A percentile compares a stretch with the other conserved stretches of the same genome.
Evolutionary conservation across 139 green algal genomes (phyloP).

Genomic region (Raphidocelis subcapitata): DNA sequence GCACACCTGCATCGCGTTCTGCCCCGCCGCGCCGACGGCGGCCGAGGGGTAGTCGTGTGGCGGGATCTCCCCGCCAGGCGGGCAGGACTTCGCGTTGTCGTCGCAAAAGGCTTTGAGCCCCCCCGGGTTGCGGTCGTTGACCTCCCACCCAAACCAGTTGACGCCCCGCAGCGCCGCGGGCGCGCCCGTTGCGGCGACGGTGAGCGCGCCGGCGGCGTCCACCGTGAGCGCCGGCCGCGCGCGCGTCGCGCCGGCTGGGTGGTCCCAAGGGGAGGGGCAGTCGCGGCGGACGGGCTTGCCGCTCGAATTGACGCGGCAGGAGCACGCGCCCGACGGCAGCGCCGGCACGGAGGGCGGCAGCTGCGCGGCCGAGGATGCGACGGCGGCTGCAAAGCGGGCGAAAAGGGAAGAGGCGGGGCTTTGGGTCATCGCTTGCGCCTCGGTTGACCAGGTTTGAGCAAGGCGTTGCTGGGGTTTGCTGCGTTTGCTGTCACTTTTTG

Average conservation of each 20-base stretch:
- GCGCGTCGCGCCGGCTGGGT: not conserved
- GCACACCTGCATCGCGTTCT: not conserved
- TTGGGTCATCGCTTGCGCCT: not conserved
- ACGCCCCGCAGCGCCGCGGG: not conserved
- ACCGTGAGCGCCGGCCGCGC: not conserved
- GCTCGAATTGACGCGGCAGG: not conserved
- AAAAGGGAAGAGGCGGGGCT: not conserved
- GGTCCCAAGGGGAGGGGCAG: not conserved
- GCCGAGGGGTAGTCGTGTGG: not conserved
- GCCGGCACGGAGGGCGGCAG: not conserved
- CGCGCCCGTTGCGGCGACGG: not conserved
- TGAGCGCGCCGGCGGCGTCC: not conserved
- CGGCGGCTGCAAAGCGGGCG: not conserved
- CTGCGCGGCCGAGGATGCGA: not conserved
- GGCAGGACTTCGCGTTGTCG: not conserved
- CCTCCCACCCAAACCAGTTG: conserved; percentile 3
- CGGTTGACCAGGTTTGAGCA: too few relatives aligned
- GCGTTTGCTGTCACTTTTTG: too few relatives aligned
- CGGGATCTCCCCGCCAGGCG: not conserved
- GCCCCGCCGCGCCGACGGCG: not conserved
- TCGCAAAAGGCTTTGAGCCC: not conserved
- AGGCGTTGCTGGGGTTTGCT: too few relatives aligned
- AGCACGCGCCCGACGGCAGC: not conserved
- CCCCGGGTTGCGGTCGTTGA: not conserved
- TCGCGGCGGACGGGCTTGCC: not conserved